Evolutionary conservation across 2,329 filamentous ascomycete species (phyloP).

Genomic region (Cryphonectria nitschkei): DNA sequence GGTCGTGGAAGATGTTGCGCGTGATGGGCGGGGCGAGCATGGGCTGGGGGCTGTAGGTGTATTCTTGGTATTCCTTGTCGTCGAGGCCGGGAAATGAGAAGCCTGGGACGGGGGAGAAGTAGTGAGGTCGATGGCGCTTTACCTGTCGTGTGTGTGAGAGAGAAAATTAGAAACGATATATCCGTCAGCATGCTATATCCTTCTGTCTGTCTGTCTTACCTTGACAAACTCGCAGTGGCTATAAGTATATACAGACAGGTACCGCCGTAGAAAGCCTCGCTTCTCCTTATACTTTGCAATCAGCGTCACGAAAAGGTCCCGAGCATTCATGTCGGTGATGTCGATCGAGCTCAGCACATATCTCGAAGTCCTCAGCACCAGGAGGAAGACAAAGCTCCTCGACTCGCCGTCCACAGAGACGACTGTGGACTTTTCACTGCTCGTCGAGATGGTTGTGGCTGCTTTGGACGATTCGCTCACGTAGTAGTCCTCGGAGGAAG

Average conservation of each 20-base stretch:
- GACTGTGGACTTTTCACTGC: neutral
- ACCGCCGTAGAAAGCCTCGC: constrained; percentile 10
- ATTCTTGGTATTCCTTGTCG: constrained; percentile 10
- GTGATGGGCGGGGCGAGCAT: constrained; percentile 10
- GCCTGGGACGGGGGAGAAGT: constrained; percentile 2
- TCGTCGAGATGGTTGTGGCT: neutral
- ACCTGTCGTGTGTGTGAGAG: neutral
- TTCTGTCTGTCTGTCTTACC: neutral
- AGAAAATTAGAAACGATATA: neutral
- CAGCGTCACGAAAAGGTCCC: neutral
- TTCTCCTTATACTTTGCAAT: neutral
- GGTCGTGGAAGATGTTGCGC: constrained; percentile 10
- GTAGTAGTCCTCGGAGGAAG: neutral
- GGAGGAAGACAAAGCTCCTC: neutral
- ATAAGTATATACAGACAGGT: neutral
- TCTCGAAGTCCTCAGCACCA: neutral
- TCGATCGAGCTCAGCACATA: constrained; percentile 1
- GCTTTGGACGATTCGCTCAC: neutral
- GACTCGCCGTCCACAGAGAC: neutral
- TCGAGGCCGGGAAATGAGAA: constrained; percentile 12
- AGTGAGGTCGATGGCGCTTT: neutral
- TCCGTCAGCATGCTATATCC: neutral
- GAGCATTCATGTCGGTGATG: neutral
- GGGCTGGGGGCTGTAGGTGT: constrained; percentile 11
- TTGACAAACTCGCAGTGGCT: constrained; percentile 18